A percentile compares a stretch with the other conserved stretches of the same genome.
phyloP scores from a whole-genome alignment of 2,329 filamentous ascomycete species.

The Sporothrix sp. region DNA sequence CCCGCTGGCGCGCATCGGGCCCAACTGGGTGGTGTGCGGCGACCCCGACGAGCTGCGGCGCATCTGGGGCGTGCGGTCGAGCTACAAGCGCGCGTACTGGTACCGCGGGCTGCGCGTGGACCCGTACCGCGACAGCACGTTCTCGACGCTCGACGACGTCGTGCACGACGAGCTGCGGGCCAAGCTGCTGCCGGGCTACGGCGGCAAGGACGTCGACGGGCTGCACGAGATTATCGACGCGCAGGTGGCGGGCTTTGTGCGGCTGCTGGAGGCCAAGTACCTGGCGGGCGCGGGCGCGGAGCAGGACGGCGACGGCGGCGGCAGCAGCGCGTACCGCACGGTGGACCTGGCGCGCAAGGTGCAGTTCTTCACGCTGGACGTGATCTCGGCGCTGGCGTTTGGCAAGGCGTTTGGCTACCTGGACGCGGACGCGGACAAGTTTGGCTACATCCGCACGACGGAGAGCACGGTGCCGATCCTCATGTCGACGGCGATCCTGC shows the following conservation, averaged over 20 bases:
- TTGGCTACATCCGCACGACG: constrained; percentile 32
- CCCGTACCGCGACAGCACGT: constrained; percentile 39
- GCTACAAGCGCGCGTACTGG: constrained; percentile 26
- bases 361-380: constrained; percentile 45
- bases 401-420: constrained; percentile 40
- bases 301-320: constrained; percentile 32
- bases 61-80: constrained; percentile 24
- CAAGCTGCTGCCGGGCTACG: constrained; percentile 24
- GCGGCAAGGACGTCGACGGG: constrained; percentile 24
- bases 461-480: constrained; percentile 29
- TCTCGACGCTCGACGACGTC: constrained; percentile 38
- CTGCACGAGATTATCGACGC: constrained; percentile 32
- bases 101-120: constrained; percentile 42
- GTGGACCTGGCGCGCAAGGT: constrained; percentile 37
- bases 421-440: constrained; percentile 35
- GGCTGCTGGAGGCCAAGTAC: constrained; percentile 34
- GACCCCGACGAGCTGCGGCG: constrained; percentile 23
- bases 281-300: constrained; percentile 26
- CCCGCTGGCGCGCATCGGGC: constrained; percentile 22
- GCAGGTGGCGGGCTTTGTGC: constrained; percentile 34
- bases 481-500: constrained; percentile 33
- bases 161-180: constrained; percentile 32
- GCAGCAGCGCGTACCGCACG: constrained; percentile 23
- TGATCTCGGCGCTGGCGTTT: constrained; percentile 42
- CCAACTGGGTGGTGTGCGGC: constrained; percentile 24